A percentile compares a stretch with the other conserved stretches of the same genome.
phyloP scores from a whole-genome alignment of 176 grass and related monocot genomes.

The Triticum aestivum region IWGSC_CS_RefSeq_v2.1 NC_057804.1:448286903-448287402 shows the following conservation, averaged over 20 bases:
- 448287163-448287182: not conserved
- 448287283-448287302: conserved; percentile 90
- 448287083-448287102: not conserved
- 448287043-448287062: not conserved
- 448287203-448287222: not conserved
- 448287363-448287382: conserved; percentile 87
- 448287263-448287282: not conserved
- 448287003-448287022: not conserved
- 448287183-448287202: not conserved
- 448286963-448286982: not conserved
- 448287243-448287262: not conserved
- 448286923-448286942: not conserved
- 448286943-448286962: not conserved
- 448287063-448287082: not conserved
- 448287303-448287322: conserved; percentile 89
- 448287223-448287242: conserved; percentile 39
- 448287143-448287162: not conserved
- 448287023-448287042: not conserved
- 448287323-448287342: conserved; percentile 85
- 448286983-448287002: not conserved
- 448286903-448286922: not conserved
- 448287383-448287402: conserved; percentile 81
- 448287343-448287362: conserved; percentile 77
- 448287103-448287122: not conserved
- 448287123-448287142: conserved; percentile 6